phyloP scores from a whole-genome alignment of 148 eudicot species.

The Spergularia marina region DNA sequence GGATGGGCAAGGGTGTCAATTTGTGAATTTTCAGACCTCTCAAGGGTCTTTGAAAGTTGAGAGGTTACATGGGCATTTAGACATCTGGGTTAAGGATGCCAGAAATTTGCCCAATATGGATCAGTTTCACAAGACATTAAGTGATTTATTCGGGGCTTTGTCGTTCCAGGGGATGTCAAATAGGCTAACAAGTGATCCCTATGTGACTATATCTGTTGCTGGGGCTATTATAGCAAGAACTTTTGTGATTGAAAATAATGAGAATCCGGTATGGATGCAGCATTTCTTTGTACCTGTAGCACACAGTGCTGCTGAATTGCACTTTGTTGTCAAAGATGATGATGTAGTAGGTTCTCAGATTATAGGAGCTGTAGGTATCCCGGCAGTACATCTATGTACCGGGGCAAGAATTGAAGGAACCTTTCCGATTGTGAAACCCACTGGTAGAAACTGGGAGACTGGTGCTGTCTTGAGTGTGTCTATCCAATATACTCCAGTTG shows the following conservation, averaged over 20 bases:
- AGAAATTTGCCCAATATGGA: constrained; percentile 87
- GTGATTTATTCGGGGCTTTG: constrained; percentile 35
- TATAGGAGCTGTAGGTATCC: constrained; percentile 64
- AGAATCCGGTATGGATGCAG: constrained; percentile 76
- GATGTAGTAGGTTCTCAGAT: constrained; percentile 65
- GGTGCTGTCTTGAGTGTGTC: constrained; percentile 61
- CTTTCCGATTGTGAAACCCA: constrained; percentile 49
- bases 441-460: constrained; percentile 43
- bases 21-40: constrained; percentile 51
- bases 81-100: constrained; percentile 81
- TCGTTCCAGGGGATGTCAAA: constrained; percentile 19
- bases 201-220: constrained; percentile 59
- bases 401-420: constrained; percentile 52
- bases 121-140: constrained; percentile 51
- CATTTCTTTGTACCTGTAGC: constrained; percentile 72
- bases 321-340: constrained; percentile 67
- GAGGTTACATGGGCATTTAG: constrained; percentile 79
- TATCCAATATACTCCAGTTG: constrained; percentile 62
- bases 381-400: constrained; percentile 40
- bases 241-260: constrained; percentile 54
- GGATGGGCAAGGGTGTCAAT: constrained; percentile 52
- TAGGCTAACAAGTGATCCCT: constrained; percentile 72
- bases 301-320: constrained; percentile 63
- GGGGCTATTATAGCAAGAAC: constrained; percentile 65
- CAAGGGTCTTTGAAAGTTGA: constrained; percentile 54